Evolutionary conservation across 139 green algal species (phyloP).

Genomic region (Yamagishiella unicocca): DNA sequence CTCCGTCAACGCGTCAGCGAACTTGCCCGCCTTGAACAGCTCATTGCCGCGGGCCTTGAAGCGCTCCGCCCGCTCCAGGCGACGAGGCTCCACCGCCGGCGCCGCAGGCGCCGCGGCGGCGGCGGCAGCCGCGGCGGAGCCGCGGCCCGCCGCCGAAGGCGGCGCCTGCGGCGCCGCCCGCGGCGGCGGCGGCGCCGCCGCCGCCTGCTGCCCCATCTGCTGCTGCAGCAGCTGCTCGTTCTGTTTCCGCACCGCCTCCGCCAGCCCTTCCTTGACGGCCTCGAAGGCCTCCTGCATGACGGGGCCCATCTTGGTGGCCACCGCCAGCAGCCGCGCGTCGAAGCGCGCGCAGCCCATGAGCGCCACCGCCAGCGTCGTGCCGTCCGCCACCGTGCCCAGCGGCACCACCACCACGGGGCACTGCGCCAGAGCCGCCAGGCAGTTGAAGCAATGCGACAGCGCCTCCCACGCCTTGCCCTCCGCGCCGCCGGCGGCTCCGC

Average conservation of each 20-base stretch:
- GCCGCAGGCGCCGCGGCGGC: background rate
- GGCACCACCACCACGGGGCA: slow-evolving; percentile 62
- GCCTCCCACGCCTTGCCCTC: background rate
- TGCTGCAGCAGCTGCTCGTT: slow-evolving; percentile 17
- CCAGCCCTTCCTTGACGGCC: slow-evolving; percentile 25
- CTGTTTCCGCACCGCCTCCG: slow-evolving; percentile 1
- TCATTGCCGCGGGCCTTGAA: slow-evolving; percentile 69
- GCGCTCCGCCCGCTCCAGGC: slow-evolving; percentile 62
- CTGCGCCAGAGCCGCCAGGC: slow-evolving; percentile 56
- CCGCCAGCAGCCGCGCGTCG: slow-evolving; percentile 68
- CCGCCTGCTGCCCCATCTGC: slow-evolving; percentile 6
- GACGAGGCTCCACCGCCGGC: slow-evolving; percentile 53
- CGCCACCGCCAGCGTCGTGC: slow-evolving; percentile 56
- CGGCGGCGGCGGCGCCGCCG: background rate
- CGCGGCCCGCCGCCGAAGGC: background rate
- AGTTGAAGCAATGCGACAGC: slow-evolving; percentile 32
- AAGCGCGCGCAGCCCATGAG: slow-evolving; percentile 57
- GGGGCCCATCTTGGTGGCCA: slow-evolving; percentile 58
- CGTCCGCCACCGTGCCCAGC: slow-evolving; percentile 58
- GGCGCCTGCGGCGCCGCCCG: background rate
- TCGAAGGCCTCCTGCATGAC: slow-evolving; percentile 53
- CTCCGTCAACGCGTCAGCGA: slow-evolving; percentile 59
- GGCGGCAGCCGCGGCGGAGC: background rate
- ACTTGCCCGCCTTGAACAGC: slow-evolving; percentile 57
- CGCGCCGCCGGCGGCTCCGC: background rate